Conservation (phyloP, 1,139 yeast genomes). For the Sugiyamaella japonica region DNA sequence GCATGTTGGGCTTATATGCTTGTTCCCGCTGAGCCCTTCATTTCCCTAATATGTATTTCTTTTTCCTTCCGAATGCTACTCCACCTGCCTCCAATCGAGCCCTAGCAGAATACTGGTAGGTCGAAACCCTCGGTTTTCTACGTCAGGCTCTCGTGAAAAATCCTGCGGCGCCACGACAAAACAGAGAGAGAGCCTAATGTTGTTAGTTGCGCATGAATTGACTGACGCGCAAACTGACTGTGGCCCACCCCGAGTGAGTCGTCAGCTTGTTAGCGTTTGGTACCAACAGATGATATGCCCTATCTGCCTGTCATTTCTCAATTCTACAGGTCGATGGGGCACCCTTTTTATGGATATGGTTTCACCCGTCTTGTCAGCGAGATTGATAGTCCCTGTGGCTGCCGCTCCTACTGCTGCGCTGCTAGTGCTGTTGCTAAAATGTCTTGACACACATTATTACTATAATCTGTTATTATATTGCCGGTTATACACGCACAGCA, state of each 20-base stretch:
- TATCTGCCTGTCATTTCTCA: neutral
- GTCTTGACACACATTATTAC: neutral
- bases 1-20: conserved; percentile 9
- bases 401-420: neutral
- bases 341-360: neutral
- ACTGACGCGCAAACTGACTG: neutral
- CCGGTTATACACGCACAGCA: neutral
- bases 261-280: neutral
- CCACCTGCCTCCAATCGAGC: too few relatives aligned
- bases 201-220: conserved; percentile 5
- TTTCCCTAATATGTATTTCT: neutral
- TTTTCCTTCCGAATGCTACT: neutral
- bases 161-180: conserved; percentile 3
- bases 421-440: neutral
- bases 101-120: neutral
- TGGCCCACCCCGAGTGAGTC: neutral
- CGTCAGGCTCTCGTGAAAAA: neutral
- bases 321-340: neutral
- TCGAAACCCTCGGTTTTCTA: neutral
- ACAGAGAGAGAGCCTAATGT: neutral
- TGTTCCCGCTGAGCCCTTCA: conserved; percentile 11
- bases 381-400: neutral
- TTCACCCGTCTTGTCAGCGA: neutral
- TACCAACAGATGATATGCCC: neutral
- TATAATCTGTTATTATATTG: neutral